Base-by-base conservation (phyloP, 2,329 filamentous ascomycete genomes). In the Diaporthe eres region DNA sequence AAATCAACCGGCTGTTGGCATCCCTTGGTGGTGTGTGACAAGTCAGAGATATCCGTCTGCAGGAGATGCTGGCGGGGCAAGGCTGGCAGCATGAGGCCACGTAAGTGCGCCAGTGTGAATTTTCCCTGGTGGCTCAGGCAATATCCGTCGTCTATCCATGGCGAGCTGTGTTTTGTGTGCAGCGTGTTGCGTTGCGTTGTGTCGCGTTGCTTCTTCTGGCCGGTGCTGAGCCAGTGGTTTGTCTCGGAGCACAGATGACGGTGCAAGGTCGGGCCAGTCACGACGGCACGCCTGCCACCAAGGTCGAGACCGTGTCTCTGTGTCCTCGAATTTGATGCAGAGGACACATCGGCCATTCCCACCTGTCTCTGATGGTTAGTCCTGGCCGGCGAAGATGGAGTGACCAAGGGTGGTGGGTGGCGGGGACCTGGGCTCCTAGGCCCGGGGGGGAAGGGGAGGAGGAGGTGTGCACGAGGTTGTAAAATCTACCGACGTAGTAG, bases 221-320 rank as follows among this genome's bases (percentile, higher is more conserved):
- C 47, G 47, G 44, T 53, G 63, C 19, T 68, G 47, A n/a, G 42
- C 61, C 31, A 68, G 34, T 17, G 47, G 34, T 53, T 34, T 68
- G 65, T 68, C 65, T 68, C 65, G 65, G 65, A 39, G 49, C 58
- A 61, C 58, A 61, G 47, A 70, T 44, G 60, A 31, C n/a, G 39
- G 13, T 44, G n/a, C 34, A 55, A 39, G 8, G 65, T 42, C 49
- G 47, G 65, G 34, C 65, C 65, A 70, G 47, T 70, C 49, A 70
- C 47, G 49, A 70, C 31, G 47, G 34, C 65, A 55, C 28, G n/a
- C 34, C 34, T 53, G 15, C 65, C 49, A 53, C 51, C 13, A 42
- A 70, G 49, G n/a, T 70, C 55, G 49, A 70, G 65, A 70, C 47
- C 22, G 51, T 70, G 65, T 70, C 65, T 70, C 65, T 70, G 49